Evolutionary conservation across 140 eudicot species (phyloP), one percentile per base, ranked within the genome.

Genomic region (Bidens hawaiensis): DNA sequence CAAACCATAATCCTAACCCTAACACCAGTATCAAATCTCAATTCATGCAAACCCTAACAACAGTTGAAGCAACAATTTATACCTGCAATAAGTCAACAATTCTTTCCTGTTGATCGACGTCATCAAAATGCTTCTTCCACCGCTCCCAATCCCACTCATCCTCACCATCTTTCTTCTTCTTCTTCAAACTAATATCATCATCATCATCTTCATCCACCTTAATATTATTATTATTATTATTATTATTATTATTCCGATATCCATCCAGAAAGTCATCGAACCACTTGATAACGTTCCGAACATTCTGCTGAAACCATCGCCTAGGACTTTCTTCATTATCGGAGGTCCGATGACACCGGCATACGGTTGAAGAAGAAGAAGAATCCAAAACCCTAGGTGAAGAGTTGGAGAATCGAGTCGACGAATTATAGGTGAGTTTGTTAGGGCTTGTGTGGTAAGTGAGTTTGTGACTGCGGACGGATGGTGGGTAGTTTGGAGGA

Each of bases 141-240:
- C 95, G 48, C 36, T 85, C 93, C 99, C 99, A 94, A 79, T 88
- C 83, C 99, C 96, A 90, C n/a, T 76, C 88, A 11, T 71, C 70
- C 27, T 56, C 83, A 23, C 21, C 73, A 28, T 28, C 3, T n/a
- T n/a, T n/a, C n/a, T n/a, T n/a, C n/a, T n/a, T n/a, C 2, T 28
- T 28, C 2, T 28, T 5, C 33, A 28, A 28, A 28, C 2, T 2
- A 28, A 28, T 88, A 79, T 88, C 83, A 97, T 95, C 26, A 16
- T 26, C 61, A 1, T 54, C 61, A 14, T 41, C 74, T 16, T 25
- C 62, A 57, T 70, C 64, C 33, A n/a, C 62, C 25, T 30, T 60
- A 26, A 43, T n/a, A n/a, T n/a, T n/a, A n/a, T n/a, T n/a, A n/a
- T n/a, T n/a, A n/a, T n/a, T 30, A 30, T 30, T 30, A 30, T 4